Conservation (phyloP, 108 stramenopile genomes). For the Craspedostauros australis region DNA sequence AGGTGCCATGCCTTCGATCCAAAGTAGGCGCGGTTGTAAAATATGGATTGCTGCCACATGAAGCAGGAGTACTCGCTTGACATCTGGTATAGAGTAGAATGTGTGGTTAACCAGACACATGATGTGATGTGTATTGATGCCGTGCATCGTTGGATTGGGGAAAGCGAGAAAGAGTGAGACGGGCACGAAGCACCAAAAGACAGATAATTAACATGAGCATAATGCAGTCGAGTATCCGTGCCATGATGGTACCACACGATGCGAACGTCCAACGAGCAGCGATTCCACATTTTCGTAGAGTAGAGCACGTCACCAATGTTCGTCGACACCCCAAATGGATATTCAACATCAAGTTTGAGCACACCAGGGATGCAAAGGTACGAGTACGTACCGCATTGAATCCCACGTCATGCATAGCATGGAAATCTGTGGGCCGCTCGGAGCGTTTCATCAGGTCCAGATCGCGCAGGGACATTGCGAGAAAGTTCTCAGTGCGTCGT, state of each 20-base stretch:
- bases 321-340: no score
- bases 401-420: constrained; percentile 26
- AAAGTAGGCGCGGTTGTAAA: constrained; percentile 58
- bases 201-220: background rate
- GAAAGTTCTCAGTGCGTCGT: constrained; percentile 7
- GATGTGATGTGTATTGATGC: background rate
- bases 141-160: no score
- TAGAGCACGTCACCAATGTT: no score
- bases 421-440: constrained; percentile 27
- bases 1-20: constrained; percentile 55
- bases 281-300: no score
- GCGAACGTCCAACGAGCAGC: no score
- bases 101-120: background rate
- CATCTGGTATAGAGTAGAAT: constrained; percentile 2
- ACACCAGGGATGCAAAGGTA: background rate
- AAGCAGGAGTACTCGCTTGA: constrained; percentile 22
- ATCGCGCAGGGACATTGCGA: background rate
- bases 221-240: no score
- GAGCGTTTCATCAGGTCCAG: constrained; percentile 2
- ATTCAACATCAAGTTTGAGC: no score
- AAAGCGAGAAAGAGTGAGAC: background rate
- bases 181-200: background rate
- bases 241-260: no score
- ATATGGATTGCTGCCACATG: constrained; percentile 58
- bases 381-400: constrained; percentile 22